These are phyloP conservation scores for Santalum album DNA, from an alignment of 164 flowering plant genomes.

Conservation along the genomic window DNA sequence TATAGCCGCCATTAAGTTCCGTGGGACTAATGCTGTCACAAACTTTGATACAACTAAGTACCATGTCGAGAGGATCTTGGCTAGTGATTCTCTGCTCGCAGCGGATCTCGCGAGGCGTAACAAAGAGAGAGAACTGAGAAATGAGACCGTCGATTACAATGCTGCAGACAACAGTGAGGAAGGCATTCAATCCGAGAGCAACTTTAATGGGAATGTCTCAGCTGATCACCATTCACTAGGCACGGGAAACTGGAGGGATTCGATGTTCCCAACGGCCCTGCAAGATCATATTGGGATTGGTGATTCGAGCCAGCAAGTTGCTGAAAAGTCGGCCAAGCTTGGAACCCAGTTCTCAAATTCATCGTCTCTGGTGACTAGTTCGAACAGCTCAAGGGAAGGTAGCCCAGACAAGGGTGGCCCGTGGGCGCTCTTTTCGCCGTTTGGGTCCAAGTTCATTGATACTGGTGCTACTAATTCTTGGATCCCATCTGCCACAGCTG, in stretches of 20 bases:
- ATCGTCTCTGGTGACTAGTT: slow-evolving; percentile 56
- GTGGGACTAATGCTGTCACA: slow-evolving; percentile 59
- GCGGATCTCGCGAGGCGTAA: slow-evolving; percentile 51
- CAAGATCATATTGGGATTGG: slow-evolving; percentile 45
- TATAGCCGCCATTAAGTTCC: slow-evolving; percentile 64
- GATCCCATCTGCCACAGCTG: slow-evolving; percentile 37
- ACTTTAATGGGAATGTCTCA: slow-evolving; percentile 16
- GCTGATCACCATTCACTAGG: slow-evolving; percentile 10
- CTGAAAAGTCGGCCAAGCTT: too few species aligned
- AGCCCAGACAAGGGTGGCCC: slow-evolving; percentile 50
- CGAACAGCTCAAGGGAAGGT: slow-evolving; percentile 63
- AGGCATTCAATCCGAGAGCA: slow-evolving; percentile 14
- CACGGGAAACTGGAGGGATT: slow-evolving; percentile 13
- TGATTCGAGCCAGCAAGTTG: slow-evolving; percentile 17
- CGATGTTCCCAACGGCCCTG: slow-evolving; percentile 27
- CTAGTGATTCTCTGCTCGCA: slow-evolving; percentile 45
- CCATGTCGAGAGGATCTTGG: slow-evolving; percentile 50
- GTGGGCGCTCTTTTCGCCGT: slow-evolving; percentile 24
- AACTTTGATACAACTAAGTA: slow-evolving; percentile 57
- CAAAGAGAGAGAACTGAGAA: slow-evolving; percentile 18
- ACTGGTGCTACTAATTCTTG: slow-evolving; percentile 38
- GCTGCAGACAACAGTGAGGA: slow-evolving; percentile 12
- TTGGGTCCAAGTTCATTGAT: too few species aligned
- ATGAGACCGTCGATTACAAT: slow-evolving; percentile 3
- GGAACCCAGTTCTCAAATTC: slow-evolving; percentile 45